Evolutionary conservation across 2,329 filamentous ascomycete species (phyloP), one percentile per base, ranked within the genome.

Genomic region (Orbilia quercus): DNA sequence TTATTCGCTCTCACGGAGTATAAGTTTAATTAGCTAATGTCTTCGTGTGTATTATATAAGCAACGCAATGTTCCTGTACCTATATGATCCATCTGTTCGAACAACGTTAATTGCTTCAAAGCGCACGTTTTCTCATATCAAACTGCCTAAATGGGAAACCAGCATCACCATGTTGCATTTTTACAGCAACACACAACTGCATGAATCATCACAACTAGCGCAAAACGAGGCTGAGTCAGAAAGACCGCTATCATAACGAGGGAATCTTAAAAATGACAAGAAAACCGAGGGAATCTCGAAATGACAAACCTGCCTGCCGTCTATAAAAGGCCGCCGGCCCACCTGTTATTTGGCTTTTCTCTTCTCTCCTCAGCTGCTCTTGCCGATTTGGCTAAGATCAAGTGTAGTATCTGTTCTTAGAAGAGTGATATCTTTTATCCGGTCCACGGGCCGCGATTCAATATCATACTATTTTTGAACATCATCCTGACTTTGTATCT

Each of bases 351-450:
- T n/a, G n/a, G 5, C 25, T 28, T 50, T 50, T 60, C 28, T 50
- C 44, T 60, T 50, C 18, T 31, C 40, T 60, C 42, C 42, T 16
- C 16, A 60, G 7, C 45, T 23, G 22, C 57, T 62, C 57, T 50
- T 62, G 44, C 57, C 57, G 16, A 28, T 16, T 25, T 62, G 44
- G 44, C 57, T 50, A 40, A 53, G 47, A 63, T 63, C 45, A 42
- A 42, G 7, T 42, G 59, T 64, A 64, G 59, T 64, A 64, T 64
- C 59, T 64, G 59, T 64, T 64, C 59, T 64, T 51, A 54, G 36
- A 64, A 64, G 59, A 47, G 59, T 64, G 59, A 64, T 64, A 45
- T 64, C 59, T 64, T 64, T 31, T 54, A 51, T n/a, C 23, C 59
- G 42, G 25, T 42, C 44, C n/a, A 34, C n/a, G 23, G 18, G n/a